Conservation (phyloP, 2,329 filamentous ascomycete species). For the Fusarium sp. region DNA sequence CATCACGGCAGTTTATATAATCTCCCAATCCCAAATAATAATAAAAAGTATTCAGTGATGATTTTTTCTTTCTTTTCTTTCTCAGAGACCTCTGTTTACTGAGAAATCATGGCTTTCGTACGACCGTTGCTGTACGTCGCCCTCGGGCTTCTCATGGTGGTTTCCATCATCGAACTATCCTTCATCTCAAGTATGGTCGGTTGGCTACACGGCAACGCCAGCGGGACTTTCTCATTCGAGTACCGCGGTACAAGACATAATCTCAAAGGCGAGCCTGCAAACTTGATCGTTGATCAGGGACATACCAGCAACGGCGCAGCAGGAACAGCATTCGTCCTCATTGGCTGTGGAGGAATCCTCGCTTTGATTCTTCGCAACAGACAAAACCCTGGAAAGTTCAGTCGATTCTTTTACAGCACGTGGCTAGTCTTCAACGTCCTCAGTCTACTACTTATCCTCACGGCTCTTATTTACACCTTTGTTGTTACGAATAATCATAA, state of each 20-base stretch:
- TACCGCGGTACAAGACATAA: slow-evolving; percentile 13
- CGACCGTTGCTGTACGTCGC: slow-evolving; percentile 32
- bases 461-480: slow-evolving; percentile 41
- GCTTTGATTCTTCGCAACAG: slow-evolving; percentile 33
- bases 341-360: slow-evolving; percentile 40
- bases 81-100: too few relatives aligned
- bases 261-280: slow-evolving; percentile 36
- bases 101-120: neutral
- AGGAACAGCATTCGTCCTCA: slow-evolving; percentile 41
- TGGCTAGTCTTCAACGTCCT: slow-evolving; percentile 40
- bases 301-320: slow-evolving; percentile 44
- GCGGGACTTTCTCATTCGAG: slow-evolving; percentile 32
- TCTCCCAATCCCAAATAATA: too few relatives aligned
- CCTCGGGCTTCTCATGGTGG: slow-evolving; percentile 41
- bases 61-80: neutral
- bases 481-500: slow-evolving; percentile 41
- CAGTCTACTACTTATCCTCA: slow-evolving; percentile 33
- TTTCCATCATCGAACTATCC: slow-evolving; percentile 41
- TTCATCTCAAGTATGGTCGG: slow-evolving; percentile 42
- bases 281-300: slow-evolving; percentile 41
- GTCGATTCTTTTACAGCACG: slow-evolving; percentile 20
- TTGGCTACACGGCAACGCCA: slow-evolving; percentile 40
- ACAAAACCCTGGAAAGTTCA: slow-evolving; percentile 18
- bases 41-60: neutral
- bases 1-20: neutral